Evolutionary conservation across 352 stramenopile genomes (phyloP), one percentile per base, ranked within the genome.

Genomic region (Phytophthora palmivora): DNA sequence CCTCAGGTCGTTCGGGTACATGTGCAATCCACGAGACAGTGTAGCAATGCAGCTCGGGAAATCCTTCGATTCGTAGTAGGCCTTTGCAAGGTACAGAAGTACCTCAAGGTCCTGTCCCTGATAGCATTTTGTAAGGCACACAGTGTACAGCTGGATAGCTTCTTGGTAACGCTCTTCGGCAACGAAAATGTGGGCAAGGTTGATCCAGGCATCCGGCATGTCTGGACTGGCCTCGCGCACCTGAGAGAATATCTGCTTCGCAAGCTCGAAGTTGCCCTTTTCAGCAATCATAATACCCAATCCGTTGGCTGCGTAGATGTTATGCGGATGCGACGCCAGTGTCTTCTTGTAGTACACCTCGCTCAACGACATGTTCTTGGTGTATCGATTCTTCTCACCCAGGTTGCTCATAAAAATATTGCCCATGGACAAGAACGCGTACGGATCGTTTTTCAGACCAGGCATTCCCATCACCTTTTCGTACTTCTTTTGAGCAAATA

Each of bases 391-490:
- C 44, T 97, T 97, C 37, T 97, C 94, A 26, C 96, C 92, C 7
- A 99, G 78, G 71, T 98, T 99, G 70, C 91, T 97, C 87, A 99
- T 99, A 71, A 98, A 99, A 57, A 99, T 98, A 58, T 99, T 99
- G 42, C 96, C 97, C 78, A 99, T 92, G 19, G 92, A 97, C 16
- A 99, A 76, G 74, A 98, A 97, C 9, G 97, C 94, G 77, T 99
- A 99, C 21, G 95, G 89, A 69, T 99, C 95, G 51, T 98, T 97
- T 57, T 97, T 97, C 30, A 98, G 70, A 58, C 95, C 96, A n/a
- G 95, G 89, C 71, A 98, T 97, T 26, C 94, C 89, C 80, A 99
- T 98, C 15, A 96, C 88, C 26, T 84, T 87, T 67, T 98, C 91
- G 52, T 94, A 98, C 39, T 97, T 95, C 72, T 97, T 97, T 54